Evolutionary conservation across 345 rosid species (phyloP).

Genomic region (Tarenaya hassleriana): DNA sequence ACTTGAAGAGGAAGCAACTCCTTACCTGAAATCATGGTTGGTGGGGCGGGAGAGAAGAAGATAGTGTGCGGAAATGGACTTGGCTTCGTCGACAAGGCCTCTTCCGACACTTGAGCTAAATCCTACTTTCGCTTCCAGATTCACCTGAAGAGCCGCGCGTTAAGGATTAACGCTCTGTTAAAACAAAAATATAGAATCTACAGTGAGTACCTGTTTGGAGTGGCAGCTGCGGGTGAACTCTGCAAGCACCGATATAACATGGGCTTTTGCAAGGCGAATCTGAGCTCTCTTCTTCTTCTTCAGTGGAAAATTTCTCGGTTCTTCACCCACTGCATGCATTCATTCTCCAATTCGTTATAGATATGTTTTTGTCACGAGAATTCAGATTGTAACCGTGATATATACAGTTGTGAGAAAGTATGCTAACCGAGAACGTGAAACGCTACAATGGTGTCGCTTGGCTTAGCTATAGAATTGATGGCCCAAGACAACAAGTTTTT

Average conservation of each 20-base stretch:
- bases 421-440: conserved; percentile 63
- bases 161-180: background rate
- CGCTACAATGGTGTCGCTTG: conserved; percentile 66
- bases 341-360: background rate
- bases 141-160: conserved; percentile 37
- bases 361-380: background rate
- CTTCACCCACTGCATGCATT: conserved; percentile 36
- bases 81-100: conserved; percentile 67
- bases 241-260: conserved; percentile 79
- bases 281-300: conserved; percentile 33
- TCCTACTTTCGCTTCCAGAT: conserved; percentile 83
- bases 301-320: conserved; percentile 40
- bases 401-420: background rate
- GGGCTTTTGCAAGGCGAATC: conserved; percentile 68
- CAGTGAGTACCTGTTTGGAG: conserved; percentile 56
- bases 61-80: conserved; percentile 62
- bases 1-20: too few species aligned
- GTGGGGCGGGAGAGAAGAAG: conserved; percentile 57
- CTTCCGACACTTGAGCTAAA: conserved; percentile 50
- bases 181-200: background rate
- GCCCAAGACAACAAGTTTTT: conserved; percentile 78
- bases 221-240: conserved; percentile 58
- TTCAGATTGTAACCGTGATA: background rate
- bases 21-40: conserved; percentile 25
- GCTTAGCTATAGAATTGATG: conserved; percentile 61